Evolutionary conservation across 345 rosid genomes (phyloP).

Genomic region (Trapa bicornis): DNA sequence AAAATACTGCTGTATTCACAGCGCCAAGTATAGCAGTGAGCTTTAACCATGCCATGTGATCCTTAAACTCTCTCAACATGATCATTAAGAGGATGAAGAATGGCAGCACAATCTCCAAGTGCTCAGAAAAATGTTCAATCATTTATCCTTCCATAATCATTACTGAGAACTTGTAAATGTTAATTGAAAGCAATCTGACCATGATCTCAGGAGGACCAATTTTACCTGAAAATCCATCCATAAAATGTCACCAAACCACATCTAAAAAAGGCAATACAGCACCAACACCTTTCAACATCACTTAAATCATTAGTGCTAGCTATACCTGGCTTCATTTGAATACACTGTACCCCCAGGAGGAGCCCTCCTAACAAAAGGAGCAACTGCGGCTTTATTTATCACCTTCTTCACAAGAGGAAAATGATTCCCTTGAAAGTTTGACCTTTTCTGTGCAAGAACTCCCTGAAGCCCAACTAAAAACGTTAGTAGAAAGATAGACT

Average conservation of each 20-base stretch:
- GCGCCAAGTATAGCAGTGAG: no score
- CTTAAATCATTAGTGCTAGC: background rate
- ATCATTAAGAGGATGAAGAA: background rate
- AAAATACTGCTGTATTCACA: no score
- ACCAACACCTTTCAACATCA: background rate
- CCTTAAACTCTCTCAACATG: no score
- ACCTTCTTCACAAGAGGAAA: conserved; percentile 46
- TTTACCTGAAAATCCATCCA: conserved; percentile 5
- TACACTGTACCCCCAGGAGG: conserved; percentile 28
- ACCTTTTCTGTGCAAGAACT: conserved; percentile 63
- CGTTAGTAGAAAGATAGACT: no score
- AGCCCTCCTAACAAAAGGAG: conserved; percentile 39
- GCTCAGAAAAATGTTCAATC: background rate
- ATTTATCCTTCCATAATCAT: background rate
- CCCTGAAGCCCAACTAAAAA: conserved; percentile 36
- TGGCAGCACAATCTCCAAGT: background rate
- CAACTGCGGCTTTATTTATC: conserved; percentile 48
- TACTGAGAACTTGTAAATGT: background rate
- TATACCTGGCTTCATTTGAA: conserved; percentile 55
- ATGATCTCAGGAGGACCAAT: background rate
- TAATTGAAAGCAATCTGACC: background rate
- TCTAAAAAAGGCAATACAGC: background rate
- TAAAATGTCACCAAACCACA: background rate
- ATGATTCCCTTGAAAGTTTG: conserved; percentile 52
- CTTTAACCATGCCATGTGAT: no score